Evolutionary conservation across 2,329 filamentous ascomycete species (phyloP), one percentile per base, ranked within the genome.

Genomic region (Fusarium foetens): DNA sequence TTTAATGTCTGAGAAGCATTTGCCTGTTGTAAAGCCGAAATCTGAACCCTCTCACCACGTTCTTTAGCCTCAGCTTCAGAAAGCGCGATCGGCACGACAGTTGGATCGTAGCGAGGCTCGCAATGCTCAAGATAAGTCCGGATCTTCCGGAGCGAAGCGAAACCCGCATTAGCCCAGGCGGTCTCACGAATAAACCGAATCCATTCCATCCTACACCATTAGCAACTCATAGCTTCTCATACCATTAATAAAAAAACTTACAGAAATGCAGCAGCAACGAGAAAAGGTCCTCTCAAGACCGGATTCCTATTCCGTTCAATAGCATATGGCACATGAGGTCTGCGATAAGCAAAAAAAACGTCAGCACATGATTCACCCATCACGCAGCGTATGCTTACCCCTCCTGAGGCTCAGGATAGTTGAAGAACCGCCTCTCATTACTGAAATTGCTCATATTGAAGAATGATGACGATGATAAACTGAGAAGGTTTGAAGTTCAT

Each of bases 81-180:
- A 80, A 79, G 70, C 2, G 78, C 75, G 19, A 81, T 67, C 8
- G 85, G 85, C 1, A 86, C 75, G 8, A 87, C 79, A 5, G 83
- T 83, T 1, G 86, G 85, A 31, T 86, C 84, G 67, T 83, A 86
- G 49, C 83, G 80, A 5, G 84, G 84, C 68, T 84, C 84, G 53
- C 80, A 87, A 55, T 87, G 81, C 52, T 88, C 83, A 35, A 94
- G 79, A 21, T 79, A 82, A 25, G 85, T 80, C 29, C 83, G 83
- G 63, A 90, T 85, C 39, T 86, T 82, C 51, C 88, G 87, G 43
- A 93, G 82, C 8, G 82, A 80, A 51, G 81, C 83, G 76, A 94
- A 93, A 42, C 90, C 90, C 25, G 90, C 90, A 79, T 91, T 91
- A 42, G 81, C 81, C 89, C 90, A 93, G 2, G 73, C 75, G 1